These are phyloP conservation scores for Auricularia heimuer DNA, from an alignment of 768 basidiomycete genomes.

Conservation along the genomic window DNA sequence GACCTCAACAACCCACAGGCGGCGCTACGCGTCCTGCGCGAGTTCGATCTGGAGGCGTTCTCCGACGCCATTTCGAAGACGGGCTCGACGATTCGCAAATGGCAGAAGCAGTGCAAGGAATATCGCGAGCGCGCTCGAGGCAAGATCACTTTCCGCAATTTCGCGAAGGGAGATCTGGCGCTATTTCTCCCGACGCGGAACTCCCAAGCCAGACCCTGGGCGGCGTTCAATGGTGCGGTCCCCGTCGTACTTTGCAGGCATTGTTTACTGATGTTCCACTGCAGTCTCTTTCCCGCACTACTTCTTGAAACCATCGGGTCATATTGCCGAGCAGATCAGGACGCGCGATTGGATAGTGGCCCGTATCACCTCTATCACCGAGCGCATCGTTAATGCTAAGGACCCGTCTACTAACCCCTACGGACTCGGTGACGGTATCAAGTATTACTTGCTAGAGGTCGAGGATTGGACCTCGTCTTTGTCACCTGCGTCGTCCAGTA, in stretches of 20 bases:
- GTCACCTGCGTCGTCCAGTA: constrained; percentile 33
- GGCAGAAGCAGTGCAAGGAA: constrained; percentile 95
- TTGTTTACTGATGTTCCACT: constrained; percentile 4
- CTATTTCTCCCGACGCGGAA: constrained; percentile 94
- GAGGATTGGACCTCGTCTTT: constrained; percentile 83
- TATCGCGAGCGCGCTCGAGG: constrained; percentile 93
- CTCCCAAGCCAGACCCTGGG: constrained; percentile 90
- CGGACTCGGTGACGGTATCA: constrained; percentile 76
- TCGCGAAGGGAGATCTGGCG: constrained; percentile 89
- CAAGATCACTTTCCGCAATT: constrained; percentile 94
- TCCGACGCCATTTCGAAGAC: constrained; percentile 73
- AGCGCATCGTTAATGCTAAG: constrained; percentile 70
- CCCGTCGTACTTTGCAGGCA: background rate
- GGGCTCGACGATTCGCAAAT: constrained; percentile 83
- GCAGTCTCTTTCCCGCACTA: constrained; percentile 95
- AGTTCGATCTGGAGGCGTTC: constrained; percentile 79
- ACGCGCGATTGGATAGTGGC: constrained; percentile 93
- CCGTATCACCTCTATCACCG: constrained; percentile 78
- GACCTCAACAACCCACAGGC: constrained; percentile 62
- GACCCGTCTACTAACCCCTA: constrained; percentile 84
- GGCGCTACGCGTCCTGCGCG: constrained; percentile 58
- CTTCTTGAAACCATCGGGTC: constrained; percentile 82
- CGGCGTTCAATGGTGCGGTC: constrained; percentile 86
- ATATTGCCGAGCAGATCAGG: constrained; percentile 81
- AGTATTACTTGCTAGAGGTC: constrained; percentile 89